Evolutionary conservation across 768 basidiomycete species (phyloP).

Genomic region (Hysterangium stoloniferum): DNA sequence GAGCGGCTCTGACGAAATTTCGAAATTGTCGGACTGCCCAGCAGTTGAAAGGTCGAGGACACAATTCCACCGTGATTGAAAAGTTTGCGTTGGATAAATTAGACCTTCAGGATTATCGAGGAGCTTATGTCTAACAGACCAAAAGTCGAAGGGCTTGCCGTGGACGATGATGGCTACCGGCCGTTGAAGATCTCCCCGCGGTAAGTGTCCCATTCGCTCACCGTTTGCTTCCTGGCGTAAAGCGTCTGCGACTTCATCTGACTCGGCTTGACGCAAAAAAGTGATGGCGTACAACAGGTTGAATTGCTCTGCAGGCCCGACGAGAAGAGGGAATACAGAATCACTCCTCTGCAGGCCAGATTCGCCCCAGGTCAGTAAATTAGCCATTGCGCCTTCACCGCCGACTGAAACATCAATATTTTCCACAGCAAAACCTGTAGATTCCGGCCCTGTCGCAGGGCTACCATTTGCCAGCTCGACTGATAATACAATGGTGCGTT

Average conservation of each 20-base stretch:
- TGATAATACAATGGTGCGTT: constrained; percentile 82
- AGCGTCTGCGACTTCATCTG: constrained; percentile 12
- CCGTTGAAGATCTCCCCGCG: constrained; percentile 50
- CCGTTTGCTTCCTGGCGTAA: not conserved
- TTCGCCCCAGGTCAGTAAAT: constrained; percentile 44
- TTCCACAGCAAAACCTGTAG: constrained; percentile 62
- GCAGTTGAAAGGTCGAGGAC: constrained; percentile 63
- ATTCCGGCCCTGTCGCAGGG: constrained; percentile 23
- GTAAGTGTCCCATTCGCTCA: constrained; percentile 15
- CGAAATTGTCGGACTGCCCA: constrained; percentile 19
- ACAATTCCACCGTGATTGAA: constrained; percentile 87
- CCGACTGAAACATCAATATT: constrained; percentile 68
- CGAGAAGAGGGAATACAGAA: constrained; percentile 56
- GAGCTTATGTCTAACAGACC: not conserved
- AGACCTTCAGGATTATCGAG: constrained; percentile 12
- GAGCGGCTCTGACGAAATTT: constrained; percentile 16
- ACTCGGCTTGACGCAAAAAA: constrained; percentile 60
- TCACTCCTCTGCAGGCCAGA: constrained; percentile 24
- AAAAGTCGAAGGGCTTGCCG: constrained; percentile 53
- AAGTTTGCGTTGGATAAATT: constrained; percentile 61
- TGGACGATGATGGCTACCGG: constrained; percentile 74
- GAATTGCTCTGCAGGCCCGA: constrained; percentile 73
- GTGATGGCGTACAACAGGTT: constrained; percentile 88
- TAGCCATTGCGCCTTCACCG: constrained; percentile 48
- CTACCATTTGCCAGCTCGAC: constrained; percentile 75